phyloP scores from a whole-genome alignment of 768 basidiomycete genomes.

The Trametes meyenii region DNA sequence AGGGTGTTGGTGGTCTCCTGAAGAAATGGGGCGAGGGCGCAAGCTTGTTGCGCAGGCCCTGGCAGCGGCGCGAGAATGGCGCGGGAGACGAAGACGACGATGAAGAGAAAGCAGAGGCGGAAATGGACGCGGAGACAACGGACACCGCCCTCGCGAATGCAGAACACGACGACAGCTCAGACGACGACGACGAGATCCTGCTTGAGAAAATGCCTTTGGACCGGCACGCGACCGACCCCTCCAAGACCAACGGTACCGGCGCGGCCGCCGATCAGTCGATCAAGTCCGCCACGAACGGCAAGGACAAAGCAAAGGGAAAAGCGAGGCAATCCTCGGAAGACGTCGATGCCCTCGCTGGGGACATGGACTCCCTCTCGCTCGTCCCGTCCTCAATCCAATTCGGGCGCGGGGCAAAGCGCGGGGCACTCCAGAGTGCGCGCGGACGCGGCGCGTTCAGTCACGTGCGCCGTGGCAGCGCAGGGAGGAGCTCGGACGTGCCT shows the following conservation, averaged over 20 bases:
- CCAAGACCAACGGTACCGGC: conserved; percentile 17
- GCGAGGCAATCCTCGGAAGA: conserved; percentile 18
- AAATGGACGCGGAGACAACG: background rate
- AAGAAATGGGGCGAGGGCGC: conserved; percentile 84
- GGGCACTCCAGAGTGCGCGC: conserved; percentile 10
- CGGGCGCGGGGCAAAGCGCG: conserved; percentile 56
- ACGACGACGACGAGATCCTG: conserved; percentile 18
- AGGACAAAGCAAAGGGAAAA: conserved; percentile 1
- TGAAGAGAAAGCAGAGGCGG: conserved; percentile 29
- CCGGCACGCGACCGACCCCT: conserved; percentile 19
- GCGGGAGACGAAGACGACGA: conserved; percentile 27
- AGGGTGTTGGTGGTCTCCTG: conserved; percentile 81
- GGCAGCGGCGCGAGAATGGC: conserved; percentile 54
- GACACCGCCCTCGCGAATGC: background rate
- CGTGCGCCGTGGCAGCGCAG: conserved; percentile 4
- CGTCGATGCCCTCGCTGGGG: conserved; percentile 53
- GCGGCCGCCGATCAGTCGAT: conserved; percentile 5
- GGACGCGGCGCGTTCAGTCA: conserved; percentile 5
- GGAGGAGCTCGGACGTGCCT: background rate
- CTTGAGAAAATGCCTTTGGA: conserved; percentile 13
- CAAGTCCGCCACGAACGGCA: conserved; percentile 23
- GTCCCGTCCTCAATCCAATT: conserved; percentile 74
- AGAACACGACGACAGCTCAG: conserved; percentile 13
- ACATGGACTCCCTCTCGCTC: conserved; percentile 53
- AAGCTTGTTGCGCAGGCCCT: conserved; percentile 72